These are phyloP conservation scores for Fistulinella cinereoalba DNA, from an alignment of 1,284 basidiomycete genomes.

Conservation along the genomic window DNA sequence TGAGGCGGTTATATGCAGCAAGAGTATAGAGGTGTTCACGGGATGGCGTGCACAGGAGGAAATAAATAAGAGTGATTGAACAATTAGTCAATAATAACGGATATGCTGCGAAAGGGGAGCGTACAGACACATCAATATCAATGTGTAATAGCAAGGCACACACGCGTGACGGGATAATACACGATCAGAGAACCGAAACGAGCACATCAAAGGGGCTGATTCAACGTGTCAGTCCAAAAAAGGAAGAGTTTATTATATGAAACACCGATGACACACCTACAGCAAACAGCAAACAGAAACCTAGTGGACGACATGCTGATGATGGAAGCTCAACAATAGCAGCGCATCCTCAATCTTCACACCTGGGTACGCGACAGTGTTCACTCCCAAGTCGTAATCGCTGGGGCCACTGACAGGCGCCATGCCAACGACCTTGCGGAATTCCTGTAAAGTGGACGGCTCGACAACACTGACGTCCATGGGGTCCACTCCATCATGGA, in stretches of 20 bases:
- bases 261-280: constrained; percentile 21
- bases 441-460: constrained; percentile 28
- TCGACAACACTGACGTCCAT: constrained; percentile 31
- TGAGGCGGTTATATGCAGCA: constrained; percentile 21
- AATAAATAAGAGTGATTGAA: constrained; percentile 25
- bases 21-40: constrained; percentile 12
- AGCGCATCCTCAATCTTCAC: constrained; percentile 64
- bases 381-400: constrained; percentile 28
- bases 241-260: background rate
- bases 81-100: constrained; percentile 39
- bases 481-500: constrained; percentile 22
- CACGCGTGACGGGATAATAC: constrained; percentile 17
- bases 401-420: constrained; percentile 17
- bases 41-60: constrained; percentile 10
- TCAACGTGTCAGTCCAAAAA: constrained; percentile 9
- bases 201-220: constrained; percentile 16
- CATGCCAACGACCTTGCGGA: constrained; percentile 28
- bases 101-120: constrained; percentile 25
- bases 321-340: constrained; percentile 66
- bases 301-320: constrained; percentile 58
- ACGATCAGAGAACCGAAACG: constrained; percentile 16
- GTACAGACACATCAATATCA: constrained; percentile 9
- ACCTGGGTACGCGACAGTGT: constrained; percentile 36
- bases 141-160: constrained; percentile 13
- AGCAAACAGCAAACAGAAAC: too few relatives aligned